phyloP scores from a whole-genome alignment of 495 filamentous ascomycete genomes.

The Immersiella caudata region DNA sequence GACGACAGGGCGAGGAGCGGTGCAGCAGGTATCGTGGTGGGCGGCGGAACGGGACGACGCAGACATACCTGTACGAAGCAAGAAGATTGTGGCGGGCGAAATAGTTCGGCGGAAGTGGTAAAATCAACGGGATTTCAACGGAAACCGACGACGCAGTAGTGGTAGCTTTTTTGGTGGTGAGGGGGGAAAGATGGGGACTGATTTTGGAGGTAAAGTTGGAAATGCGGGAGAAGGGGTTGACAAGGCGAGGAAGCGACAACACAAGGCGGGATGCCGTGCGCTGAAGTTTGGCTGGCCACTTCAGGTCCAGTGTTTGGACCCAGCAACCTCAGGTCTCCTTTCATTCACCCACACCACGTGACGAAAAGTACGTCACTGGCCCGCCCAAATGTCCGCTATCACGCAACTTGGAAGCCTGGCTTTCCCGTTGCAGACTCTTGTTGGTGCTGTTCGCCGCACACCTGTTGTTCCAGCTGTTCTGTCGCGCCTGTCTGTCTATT shows the following conservation, averaged over 20 bases:
- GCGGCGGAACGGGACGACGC: constrained; percentile 20
- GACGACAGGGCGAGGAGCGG: constrained; percentile 38
- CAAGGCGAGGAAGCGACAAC: constrained; percentile 41
- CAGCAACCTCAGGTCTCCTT: constrained; percentile 13
- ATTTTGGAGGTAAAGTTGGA: constrained; percentile 45
- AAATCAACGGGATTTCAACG: constrained; percentile 10
- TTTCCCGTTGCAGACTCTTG: not conserved
- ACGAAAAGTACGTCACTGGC: constrained; percentile 23
- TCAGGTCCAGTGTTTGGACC: constrained; percentile 26
- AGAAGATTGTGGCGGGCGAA: constrained; percentile 15
- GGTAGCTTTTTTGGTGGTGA: constrained; percentile 32
- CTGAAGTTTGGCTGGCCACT: constrained; percentile 33
- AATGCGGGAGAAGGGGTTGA: constrained; percentile 41
- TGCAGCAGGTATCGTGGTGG: constrained; percentile 24
- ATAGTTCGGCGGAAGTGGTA: constrained; percentile 10
- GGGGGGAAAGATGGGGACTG: constrained; percentile 30
- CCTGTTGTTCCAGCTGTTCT: not conserved
- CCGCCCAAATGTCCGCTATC: not conserved
- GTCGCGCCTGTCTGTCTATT: not conserved
- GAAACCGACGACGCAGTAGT: constrained; percentile 23
- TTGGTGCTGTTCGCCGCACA: not conserved
- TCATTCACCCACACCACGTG: constrained; percentile 26
- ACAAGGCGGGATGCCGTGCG: constrained; percentile 41
- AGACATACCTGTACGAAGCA: constrained; percentile 34
- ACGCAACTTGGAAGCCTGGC: not conserved